Base-by-base conservation (phyloP, 495 filamentous ascomycete species). In the Haplographium delicatum region DNA sequence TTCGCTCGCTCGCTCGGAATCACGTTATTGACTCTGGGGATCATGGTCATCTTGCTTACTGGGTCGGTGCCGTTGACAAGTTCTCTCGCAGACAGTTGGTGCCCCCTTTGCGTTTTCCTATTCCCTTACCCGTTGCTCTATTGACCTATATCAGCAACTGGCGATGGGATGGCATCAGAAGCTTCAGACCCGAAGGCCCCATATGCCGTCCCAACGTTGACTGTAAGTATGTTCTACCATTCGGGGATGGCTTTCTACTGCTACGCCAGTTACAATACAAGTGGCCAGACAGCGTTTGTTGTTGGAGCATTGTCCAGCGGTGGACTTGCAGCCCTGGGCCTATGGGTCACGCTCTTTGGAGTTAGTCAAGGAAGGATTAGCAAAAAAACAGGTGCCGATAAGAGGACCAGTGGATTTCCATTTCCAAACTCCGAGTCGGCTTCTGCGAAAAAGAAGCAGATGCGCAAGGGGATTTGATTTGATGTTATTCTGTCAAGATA, bases 381-480 rank as follows among this genome's bases (percentile, higher is more conserved):
- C 60, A 71, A 76, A 51, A 79, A 76, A 64, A 91, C 85, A 0
- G 87, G 87, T 0, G 85, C 80, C 4, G 89, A 93, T 62, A 87
- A 88, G 71, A 74, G 85, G 60, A 88, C 80, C 11, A 80, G 83
- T 50, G 84, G 85, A 22, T 95, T 83, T 60, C 89, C 89, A n/a
- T 94, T 91, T 59, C 79, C 74, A 59, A 94, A 91, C 62, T 69
- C 72, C 57, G 81, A 83, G 64, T 47, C 44, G n/a, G 58, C 58
- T 25, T 35, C 39, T 43, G 79, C 79, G 41, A 75, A 72, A 40
- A 85, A 82, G 68, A 78, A 72, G 67, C 23, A 44, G 18, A 30
- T 53, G 53, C 30, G 46, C 6, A 60, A 60, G 31, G 45, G 40
- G 10, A 19, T 34, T 16, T 59, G 34, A 51, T 5, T 5, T 13